Base-by-base conservation (phyloP, 495 filamentous ascomycete species). In the Amphirosellinia nigrospora region DNA sequence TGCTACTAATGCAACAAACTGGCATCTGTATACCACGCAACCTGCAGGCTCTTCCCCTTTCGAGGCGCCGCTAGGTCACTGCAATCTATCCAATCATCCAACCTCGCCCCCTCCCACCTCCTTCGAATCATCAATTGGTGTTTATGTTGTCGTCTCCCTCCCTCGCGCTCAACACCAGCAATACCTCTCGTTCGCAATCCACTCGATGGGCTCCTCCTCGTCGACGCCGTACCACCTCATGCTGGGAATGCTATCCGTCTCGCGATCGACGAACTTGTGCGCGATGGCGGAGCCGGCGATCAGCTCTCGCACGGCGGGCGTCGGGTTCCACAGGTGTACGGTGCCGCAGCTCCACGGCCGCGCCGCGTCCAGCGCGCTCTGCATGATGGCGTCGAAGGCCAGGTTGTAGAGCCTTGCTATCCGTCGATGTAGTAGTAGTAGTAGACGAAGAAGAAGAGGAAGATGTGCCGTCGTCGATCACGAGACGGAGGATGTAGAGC, bases 121-220 rank as follows among this genome's bases (percentile, higher is more conserved):
- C 7, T 21, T 28, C 21, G 4, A 41, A 28, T 26, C 8, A 21
- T 39, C 34, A 39, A 39, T 36, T 23, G 10, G n/a, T 21, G 45
- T 9, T 48, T 48, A 9, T 10, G 43, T 8, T 11, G 2, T 48
- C 61, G 36, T 21, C 23, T 13, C 15, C 7, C 30, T 6, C 19
- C 21, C 15, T 28, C 4, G 21, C 4, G 28, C 34, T 58, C 79
- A 98, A 78, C 93, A 97, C 95, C 95, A 99, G 23, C 88, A 92
- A 82, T 89, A 98, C 85, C 96, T 97, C 86, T 99, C 94, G 76
- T 96, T 97, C 70, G 85, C 86, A 63, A 94, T 79, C 96, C 96
- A 99, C 58, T 94, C 91, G 48, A 97, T 82, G 32, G 89, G 83
- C 45, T 84, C 81, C n/a, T 79, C 79, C 8, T 70, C 66, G 13